Conservation (phyloP, 257 asterid genomes). For the Rehmannia glutinosa region DNA sequence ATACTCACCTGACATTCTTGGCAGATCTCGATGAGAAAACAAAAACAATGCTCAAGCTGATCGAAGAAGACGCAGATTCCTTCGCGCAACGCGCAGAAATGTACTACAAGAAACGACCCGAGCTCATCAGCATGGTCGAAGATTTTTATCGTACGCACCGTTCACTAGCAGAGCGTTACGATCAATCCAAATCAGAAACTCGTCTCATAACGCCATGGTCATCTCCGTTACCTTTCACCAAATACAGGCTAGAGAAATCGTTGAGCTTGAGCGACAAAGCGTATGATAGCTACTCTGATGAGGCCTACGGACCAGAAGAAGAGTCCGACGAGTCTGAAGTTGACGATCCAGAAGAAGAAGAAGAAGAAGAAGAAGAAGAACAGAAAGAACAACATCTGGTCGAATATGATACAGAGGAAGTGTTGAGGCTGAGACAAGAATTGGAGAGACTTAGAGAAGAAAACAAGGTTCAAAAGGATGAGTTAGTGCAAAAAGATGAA, state of each 20-base stretch:
- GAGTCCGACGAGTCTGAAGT: conserved; percentile 68
- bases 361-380: conserved; percentile 47
- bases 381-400: conserved; percentile 2
- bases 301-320: conserved; percentile 53
- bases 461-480: conserved; percentile 41
- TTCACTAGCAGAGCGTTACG: conserved; percentile 65
- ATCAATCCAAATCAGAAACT: conserved; percentile 52
- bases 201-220: conserved; percentile 53
- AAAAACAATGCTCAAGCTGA: conserved; percentile 55
- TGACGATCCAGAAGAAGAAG: conserved; percentile 74
- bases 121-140: conserved; percentile 73
- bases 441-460: conserved; percentile 54
- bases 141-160: conserved; percentile 77
- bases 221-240: conserved; percentile 46
- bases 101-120: conserved; percentile 86
- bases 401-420: conserved; percentile 23
- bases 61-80: conserved; percentile 88
- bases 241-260: conserved; percentile 41
- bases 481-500: conserved; percentile 66
- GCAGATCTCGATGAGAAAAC: conserved; percentile 75
- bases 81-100: conserved; percentile 87
- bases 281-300: conserved; percentile 84
- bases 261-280: conserved; percentile 44
- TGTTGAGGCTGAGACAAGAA: conserved; percentile 43
- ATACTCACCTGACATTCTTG: not conserved